phyloP scores from a whole-genome alignment of 441 rosid species.

The Euphorbia celastroides region DNA sequence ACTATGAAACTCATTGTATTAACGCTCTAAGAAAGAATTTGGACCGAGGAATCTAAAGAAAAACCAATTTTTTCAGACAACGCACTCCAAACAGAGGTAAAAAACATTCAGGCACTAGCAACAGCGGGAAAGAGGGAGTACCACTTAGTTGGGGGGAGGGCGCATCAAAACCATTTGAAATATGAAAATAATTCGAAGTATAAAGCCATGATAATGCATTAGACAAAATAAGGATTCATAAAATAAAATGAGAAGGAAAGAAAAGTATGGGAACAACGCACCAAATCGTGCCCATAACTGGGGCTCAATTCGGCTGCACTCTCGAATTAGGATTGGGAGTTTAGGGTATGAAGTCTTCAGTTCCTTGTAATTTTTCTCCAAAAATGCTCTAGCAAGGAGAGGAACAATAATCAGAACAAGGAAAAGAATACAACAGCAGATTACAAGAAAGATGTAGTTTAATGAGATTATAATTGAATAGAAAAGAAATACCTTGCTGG shows the following conservation, averaged over 20 bases:
- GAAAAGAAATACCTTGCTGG: constrained; percentile 44
- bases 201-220: neutral
- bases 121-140: neutral
- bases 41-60: neutral
- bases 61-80: neutral
- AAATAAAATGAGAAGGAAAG: neutral
- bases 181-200: neutral
- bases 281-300: constrained; percentile 96
- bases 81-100: neutral
- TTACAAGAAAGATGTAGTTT: neutral
- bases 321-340: constrained; percentile 80
- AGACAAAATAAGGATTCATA: neutral
- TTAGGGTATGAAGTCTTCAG: constrained; percentile 80
- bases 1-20: neutral
- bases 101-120: neutral
- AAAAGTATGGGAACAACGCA: constrained; percentile 14
- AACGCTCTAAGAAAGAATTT: neutral
- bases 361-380: constrained; percentile 82
- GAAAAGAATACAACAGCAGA: neutral
- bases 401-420: neutral
- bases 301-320: constrained; percentile 69
- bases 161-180: neutral
- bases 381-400: constrained; percentile 44
- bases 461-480: neutral
- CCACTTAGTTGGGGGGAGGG: neutral